A percentile compares a stretch with the other conserved stretches of the same genome.
phyloP scores from a whole-genome alignment of 2,329 filamentous ascomycete species.

The Phaeophleospora eucalypticola region DNA sequence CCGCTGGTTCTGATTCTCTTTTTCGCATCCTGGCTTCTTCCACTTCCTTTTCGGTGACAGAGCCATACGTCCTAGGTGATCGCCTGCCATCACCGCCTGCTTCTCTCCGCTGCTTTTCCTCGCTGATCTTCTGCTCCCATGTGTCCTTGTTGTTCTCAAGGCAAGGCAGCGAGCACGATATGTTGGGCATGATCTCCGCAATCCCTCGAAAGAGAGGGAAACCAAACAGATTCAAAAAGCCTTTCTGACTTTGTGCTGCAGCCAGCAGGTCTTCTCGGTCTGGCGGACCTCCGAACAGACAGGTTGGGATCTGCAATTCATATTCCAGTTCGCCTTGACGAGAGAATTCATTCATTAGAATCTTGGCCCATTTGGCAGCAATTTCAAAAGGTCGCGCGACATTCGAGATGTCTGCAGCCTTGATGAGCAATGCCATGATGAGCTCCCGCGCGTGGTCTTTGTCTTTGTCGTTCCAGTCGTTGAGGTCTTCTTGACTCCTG shows the following conservation, averaged over 20 bases:
- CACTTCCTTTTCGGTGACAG: conserved; percentile 28
- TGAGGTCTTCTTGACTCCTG: conserved; percentile 58
- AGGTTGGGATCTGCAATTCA: conserved; percentile 81
- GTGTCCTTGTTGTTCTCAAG: conserved; percentile 70
- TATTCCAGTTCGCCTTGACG: conserved; percentile 88
- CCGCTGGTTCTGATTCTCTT: conserved; percentile 28
- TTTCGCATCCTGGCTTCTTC: conserved; percentile 29
- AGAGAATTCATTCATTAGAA: conserved; percentile 92
- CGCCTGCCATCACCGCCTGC: conserved; percentile 18
- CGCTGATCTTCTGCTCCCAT: conserved; percentile 66
- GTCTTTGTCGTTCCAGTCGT: conserved; percentile 73
- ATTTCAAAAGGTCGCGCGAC: conserved; percentile 81
- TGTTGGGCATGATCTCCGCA: conserved; percentile 76
- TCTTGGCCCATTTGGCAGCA: conserved; percentile 83
- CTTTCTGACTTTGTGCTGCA: conserved; percentile 80
- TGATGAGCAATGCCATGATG: conserved; percentile 88
- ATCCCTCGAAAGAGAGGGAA: conserved; percentile 87
- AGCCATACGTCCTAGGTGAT: conserved; percentile 27
- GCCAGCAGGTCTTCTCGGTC: conserved; percentile 80
- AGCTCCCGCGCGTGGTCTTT: conserved; percentile 73
- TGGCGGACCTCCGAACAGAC: conserved; percentile 72
- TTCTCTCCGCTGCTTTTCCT: conserved; percentile 53
- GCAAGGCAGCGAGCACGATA: conserved; percentile 80
- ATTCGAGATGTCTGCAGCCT: conserved; percentile 98
- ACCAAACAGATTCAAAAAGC: conserved; percentile 96